Conservation (phyloP, 805 yeast genomes). For the Kluyveromyces wickerhamii region DNA sequence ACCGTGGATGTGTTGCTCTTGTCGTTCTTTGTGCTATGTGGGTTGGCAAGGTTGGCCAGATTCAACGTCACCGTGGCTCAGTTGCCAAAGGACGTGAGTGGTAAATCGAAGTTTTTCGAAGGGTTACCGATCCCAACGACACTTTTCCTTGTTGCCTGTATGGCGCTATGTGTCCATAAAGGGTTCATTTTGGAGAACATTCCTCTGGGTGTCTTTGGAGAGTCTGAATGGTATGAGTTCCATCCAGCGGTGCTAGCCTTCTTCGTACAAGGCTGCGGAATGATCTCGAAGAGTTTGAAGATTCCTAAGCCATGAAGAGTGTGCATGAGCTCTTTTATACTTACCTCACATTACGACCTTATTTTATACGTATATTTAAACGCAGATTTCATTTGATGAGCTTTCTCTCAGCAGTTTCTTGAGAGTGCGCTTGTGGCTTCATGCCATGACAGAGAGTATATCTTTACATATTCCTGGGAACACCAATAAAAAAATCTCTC, state of each 20-base stretch:
- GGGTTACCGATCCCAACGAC: conserved; percentile 95
- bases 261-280: conserved; percentile 76
- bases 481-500: too few relatives aligned
- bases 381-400: too few relatives aligned
- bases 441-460: too few relatives aligned
- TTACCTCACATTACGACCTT: too few relatives aligned
- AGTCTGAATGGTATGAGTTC: conserved; percentile 55
- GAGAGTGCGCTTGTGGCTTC: too few relatives aligned
- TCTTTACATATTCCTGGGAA: too few relatives aligned
- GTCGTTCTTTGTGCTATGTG: conserved; percentile 84
- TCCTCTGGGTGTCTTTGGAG: conserved; percentile 58
- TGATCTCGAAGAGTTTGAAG: conserved; percentile 83
- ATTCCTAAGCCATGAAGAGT: conserved; percentile 86
- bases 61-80: conserved; percentile 91
- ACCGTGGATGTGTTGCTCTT: conserved; percentile 71
- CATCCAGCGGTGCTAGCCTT: conserved; percentile 65
- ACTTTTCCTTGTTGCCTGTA: conserved; percentile 58
- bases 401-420: too few relatives aligned
- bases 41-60: conserved; percentile 87
- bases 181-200: conserved; percentile 42
- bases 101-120: conserved; percentile 88
- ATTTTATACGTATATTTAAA: too few relatives aligned
- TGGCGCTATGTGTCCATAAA: conserved; percentile 60
- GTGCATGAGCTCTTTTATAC: too few relatives aligned
- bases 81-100: conserved; percentile 80